Evolutionary conservation across 2,329 filamentous ascomycete species (phyloP).

Genomic region (Rutstroemia sydowiana): DNA sequence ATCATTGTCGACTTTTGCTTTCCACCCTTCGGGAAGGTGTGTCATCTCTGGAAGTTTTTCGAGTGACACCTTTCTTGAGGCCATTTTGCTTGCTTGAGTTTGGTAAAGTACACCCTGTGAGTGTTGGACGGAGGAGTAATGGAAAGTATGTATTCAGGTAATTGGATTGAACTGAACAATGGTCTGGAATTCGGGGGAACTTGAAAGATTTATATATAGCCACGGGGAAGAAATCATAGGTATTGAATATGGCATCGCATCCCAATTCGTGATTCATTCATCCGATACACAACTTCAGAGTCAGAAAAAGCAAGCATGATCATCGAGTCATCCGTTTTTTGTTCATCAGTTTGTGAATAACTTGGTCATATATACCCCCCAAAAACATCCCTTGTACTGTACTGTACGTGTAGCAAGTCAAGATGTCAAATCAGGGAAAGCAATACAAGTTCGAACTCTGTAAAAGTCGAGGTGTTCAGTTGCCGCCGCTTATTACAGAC

Average conservation of each 20-base stretch:
- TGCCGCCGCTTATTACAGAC: conserved; percentile 4
- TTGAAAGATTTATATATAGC: too few species aligned
- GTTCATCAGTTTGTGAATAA: background rate
- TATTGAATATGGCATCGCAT: background rate
- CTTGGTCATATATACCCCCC: background rate
- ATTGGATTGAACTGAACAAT: too few species aligned
- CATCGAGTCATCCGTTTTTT: too few species aligned
- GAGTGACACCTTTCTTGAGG: background rate
- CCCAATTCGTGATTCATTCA: background rate
- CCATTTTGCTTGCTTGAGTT: too few species aligned
- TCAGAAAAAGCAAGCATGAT: too few species aligned
- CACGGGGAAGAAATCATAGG: too few species aligned
- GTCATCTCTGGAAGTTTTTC: background rate
- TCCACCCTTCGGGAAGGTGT: conserved; percentile 2
- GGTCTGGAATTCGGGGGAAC: too few species aligned
- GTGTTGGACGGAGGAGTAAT: too few species aligned
- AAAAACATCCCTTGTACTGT: background rate
- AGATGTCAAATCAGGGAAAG: background rate
- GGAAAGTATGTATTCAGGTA: too few species aligned
- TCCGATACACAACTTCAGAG: too few species aligned
- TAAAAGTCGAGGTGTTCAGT: conserved; percentile 1
- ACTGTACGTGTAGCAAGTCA: background rate
- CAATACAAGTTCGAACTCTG: conserved; percentile 2
- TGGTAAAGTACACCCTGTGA: too few species aligned
- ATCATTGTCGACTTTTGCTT: background rate